Evolutionary conservation across 352 stramenopile genomes (phyloP).

Genomic region (Pythium phragmiticola): DNA sequence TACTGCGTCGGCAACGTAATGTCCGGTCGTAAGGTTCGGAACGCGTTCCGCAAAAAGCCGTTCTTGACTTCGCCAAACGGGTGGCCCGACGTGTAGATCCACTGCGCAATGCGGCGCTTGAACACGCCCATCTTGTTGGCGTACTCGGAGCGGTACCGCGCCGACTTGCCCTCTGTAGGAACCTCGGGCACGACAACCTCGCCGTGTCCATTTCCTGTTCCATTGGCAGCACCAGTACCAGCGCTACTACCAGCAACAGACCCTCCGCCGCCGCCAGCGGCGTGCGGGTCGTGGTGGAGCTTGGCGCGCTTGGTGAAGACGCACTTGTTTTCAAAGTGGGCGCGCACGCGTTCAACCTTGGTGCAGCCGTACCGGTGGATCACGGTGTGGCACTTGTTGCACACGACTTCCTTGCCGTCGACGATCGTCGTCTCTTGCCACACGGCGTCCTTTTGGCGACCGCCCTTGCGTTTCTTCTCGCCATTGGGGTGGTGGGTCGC

Average conservation of each 20-base stretch:
- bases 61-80: slow-evolving; percentile 48
- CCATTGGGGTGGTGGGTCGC: not conserved
- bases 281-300: slow-evolving; percentile 10
- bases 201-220: not conserved
- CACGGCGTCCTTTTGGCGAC: slow-evolving; percentile 50
- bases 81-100: slow-evolving; percentile 61
- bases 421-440: slow-evolving; percentile 60
- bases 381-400: slow-evolving; percentile 60
- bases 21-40: slow-evolving; percentile 42
- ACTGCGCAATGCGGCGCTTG: slow-evolving; percentile 63
- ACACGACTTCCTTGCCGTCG: slow-evolving; percentile 59
- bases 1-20: slow-evolving; percentile 41
- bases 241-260: not conserved
- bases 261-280: not conserved
- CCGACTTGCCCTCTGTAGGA: slow-evolving; percentile 17
- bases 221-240: not conserved
- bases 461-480: slow-evolving; percentile 52
- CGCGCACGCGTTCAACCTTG: slow-evolving; percentile 72
- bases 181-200: slow-evolving; percentile 15
- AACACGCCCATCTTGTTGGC: slow-evolving; percentile 53
- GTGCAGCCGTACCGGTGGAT: slow-evolving; percentile 68
- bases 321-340: slow-evolving; percentile 68
- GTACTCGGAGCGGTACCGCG: slow-evolving; percentile 29
- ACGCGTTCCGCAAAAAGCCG: slow-evolving; percentile 39
- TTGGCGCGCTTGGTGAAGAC: slow-evolving; percentile 29